These are phyloP conservation scores for Hypsizygus marmoreus DNA, from an alignment of 768 basidiomycete species.

Conservation along the genomic window DNA sequence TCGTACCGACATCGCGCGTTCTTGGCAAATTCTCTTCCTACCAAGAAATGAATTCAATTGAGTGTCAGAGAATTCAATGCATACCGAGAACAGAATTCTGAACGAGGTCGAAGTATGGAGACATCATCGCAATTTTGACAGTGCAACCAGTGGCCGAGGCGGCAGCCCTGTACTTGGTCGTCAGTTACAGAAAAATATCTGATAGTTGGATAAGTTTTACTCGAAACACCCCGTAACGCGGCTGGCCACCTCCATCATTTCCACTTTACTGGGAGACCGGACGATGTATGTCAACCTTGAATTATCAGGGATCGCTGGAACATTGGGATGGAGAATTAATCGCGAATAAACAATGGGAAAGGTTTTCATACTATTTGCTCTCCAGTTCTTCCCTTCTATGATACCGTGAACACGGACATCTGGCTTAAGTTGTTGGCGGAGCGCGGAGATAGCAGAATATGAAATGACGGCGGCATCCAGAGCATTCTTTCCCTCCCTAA, in stretches of 20 bases:
- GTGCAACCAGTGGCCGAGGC: constrained; percentile 63
- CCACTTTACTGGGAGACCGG: constrained; percentile 64
- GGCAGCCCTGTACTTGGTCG: constrained; percentile 52
- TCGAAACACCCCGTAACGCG: constrained; percentile 71
- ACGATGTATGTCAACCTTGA: constrained; percentile 73
- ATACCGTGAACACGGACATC: constrained; percentile 79
- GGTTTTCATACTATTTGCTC: constrained; percentile 62
- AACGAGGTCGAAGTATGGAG: constrained; percentile 55
- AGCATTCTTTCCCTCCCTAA: constrained; percentile 80
- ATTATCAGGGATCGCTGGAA: constrained; percentile 80
- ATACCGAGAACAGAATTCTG: constrained; percentile 61
- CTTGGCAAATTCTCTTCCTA: constrained; percentile 57
- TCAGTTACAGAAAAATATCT: constrained; percentile 9
- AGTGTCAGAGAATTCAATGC: constrained; percentile 15
- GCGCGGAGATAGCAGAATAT: constrained; percentile 74
- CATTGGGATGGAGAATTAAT: not conserved
- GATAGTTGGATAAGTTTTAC: constrained; percentile 40
- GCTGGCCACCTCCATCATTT: constrained; percentile 53
- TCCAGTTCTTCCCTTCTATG: constrained; percentile 67
- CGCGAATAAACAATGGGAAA: not conserved
- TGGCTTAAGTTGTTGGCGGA: constrained; percentile 88
- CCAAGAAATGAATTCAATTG: not conserved
- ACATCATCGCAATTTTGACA: constrained; percentile 42
- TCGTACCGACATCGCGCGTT: constrained; percentile 48
- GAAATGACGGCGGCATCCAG: constrained; percentile 88